Evolutionary conservation across 2,329 filamentous ascomycete genomes (phyloP), one percentile per base, ranked within the genome.

Genomic region (Escovopsis sp.): DNA sequence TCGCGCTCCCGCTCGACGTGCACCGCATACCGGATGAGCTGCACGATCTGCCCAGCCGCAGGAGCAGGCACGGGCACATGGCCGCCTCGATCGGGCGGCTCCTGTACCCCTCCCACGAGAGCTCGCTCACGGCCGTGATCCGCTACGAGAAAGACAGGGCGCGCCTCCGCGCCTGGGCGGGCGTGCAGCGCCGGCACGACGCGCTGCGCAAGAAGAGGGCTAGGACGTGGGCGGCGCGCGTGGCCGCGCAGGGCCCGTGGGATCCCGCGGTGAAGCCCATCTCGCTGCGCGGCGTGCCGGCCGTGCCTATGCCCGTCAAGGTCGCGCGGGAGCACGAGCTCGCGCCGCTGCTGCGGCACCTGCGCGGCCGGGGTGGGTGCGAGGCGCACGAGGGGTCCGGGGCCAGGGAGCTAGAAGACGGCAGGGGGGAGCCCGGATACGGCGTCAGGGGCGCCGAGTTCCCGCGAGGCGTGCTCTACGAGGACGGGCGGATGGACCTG

Each of bases 401-500:
- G 10, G 58, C 54, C 4, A 51, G 49, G 11, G 52, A 54, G 36
- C 55, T 63, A 4, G 55, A 60, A 9, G 58, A 47, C n/a, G 59
- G 59, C 12, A 51, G 53, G n/a, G 59, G 58, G 5, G 60, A 63
- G 53, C 59, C 59, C 8, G 55, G 57, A 46, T 62, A 63, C 37
- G 54, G 55, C 15, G 54, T 58, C 12, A 53, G 56, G 30, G 60
- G 55, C 4, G 54, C 55, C 34, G 61, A 64, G 51, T 64, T 62
- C 35, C 55, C 46, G 23, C 57, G 55, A 49, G 62, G 61, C 26
- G 60, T 64, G 23, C 54, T 72, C 6, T 74, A 73, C 45, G 62
- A 68, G 41, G 70, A 73, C 47, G 64, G 65, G 8, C 63, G 70
- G 11, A 65, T 75, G 56, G 70, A 74, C 49, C 62, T 74, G 3